Conservation (phyloP, 805 yeast genomes). For the Starmerella bombicola region DNA sequence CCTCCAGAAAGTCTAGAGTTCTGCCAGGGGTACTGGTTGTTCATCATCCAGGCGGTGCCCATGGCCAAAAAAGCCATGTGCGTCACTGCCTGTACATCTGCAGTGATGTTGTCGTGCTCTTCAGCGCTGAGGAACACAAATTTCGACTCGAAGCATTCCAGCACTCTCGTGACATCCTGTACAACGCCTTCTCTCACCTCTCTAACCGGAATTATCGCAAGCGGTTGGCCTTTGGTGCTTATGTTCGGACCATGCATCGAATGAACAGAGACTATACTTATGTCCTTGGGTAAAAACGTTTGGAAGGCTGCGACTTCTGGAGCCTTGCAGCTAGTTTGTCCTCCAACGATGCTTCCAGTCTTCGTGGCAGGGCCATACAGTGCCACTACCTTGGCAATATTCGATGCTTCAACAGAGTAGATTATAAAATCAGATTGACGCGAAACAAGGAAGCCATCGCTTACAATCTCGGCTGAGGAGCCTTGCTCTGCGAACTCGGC, state of each 20-base stretch:
- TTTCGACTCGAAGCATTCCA: conserved; percentile 66
- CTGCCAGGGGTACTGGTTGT: conserved; percentile 80
- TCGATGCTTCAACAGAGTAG: conserved; percentile 88
- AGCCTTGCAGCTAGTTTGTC: conserved; percentile 89
- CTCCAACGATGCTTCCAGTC: conserved; percentile 86
- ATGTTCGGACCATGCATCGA: conserved; percentile 93
- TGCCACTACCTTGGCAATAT: conserved; percentile 57
- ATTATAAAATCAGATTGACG: conserved; percentile 70
- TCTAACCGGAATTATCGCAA: conserved; percentile 71
- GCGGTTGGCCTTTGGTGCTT: conserved; percentile 79
- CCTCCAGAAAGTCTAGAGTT: conserved; percentile 83
- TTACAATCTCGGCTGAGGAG: conserved; percentile 38
- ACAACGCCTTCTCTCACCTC: conserved; percentile 41
- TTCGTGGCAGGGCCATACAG: conserved; percentile 76
- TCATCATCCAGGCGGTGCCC: conserved; percentile 91
- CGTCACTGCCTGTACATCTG: conserved; percentile 97
- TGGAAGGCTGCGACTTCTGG: conserved; percentile 87
- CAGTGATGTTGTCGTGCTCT: conserved; percentile 89
- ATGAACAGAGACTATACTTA: conserved; percentile 74
- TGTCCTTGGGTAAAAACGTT: conserved; percentile 57
- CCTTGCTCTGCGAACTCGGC: conserved; percentile 28
- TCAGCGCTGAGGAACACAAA: conserved; percentile 65
- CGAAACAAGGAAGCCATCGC: conserved; percentile 74
- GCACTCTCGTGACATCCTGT: conserved; percentile 48
- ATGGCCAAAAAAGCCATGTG: conserved; percentile 93